Base-by-base conservation (phyloP, 2,329 filamentous ascomycete genomes). In the Fusarium duplospermum region DNA sequence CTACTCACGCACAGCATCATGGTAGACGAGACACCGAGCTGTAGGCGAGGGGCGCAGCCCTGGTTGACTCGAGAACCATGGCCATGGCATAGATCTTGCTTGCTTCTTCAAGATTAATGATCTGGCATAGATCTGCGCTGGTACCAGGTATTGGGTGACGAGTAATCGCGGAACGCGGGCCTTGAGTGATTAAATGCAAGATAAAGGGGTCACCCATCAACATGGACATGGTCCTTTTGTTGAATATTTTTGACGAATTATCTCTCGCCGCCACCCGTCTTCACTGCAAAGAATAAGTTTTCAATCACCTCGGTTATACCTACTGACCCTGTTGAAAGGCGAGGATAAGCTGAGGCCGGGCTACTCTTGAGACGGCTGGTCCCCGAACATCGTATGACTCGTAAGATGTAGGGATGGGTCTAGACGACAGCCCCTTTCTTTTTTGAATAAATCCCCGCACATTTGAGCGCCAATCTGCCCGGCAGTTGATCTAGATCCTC, bases 51-150 rank as follows among this genome's bases (percentile, higher is more conserved):
- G 33, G 33, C 22, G 35, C 22, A 58, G 35, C 22, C 35, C 16
- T 18, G 54, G 52, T 16, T 13, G 24, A 14, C 31, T 57, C 33
- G 22, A 24, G 54, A 58, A 58, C 35, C 10, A 58, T 40, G n/a
- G 31, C 18, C 47, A 52, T 29, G 20, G 54, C 54, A 57, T 35
- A 38, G 22, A 38, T 58, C 54, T 58, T 58, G 22, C 10, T 58
- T 58, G 22, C 35, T 36, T 38, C 33, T 58, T 38, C 18, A 2
- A 22, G 29, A 58, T 58, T 8, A 27, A 24, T 38, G 54, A 29
- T 58, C 54, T 58, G 54, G 54, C 54, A 58, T 58, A 58, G 54
- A 58, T 58, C 54, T 58, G 54, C 35, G 16, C 16, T 27, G 10
- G 16, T 38, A 36, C 31, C 16, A 31, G 18, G 47, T 31, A 29